phyloP scores from a whole-genome alignment of 1,284 basidiomycete species.

The Sporisorium scitamineum region DNA sequence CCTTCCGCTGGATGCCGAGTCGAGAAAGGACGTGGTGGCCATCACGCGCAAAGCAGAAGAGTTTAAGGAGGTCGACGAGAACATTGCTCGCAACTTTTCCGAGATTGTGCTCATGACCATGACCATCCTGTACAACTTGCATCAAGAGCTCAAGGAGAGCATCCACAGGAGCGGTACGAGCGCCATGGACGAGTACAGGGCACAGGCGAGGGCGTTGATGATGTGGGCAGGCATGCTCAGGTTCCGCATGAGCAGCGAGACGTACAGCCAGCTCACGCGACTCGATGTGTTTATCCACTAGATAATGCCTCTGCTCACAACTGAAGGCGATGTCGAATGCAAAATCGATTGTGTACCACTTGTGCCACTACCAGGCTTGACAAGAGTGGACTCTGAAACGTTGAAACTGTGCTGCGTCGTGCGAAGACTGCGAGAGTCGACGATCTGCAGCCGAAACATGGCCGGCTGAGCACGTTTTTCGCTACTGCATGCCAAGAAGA shows the following conservation, averaged over 20 bases:
- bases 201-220: constrained; percentile 66
- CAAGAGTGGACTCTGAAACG: neutral
- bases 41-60: constrained; percentile 90
- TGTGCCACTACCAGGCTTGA: neutral
- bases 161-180: constrained; percentile 50
- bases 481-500: constrained; percentile 7
- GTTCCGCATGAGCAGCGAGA: constrained; percentile 68
- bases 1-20: constrained; percentile 81
- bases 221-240: constrained; percentile 69
- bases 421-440: neutral
- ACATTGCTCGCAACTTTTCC: constrained; percentile 88
- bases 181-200: constrained; percentile 62
- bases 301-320: too few species aligned
- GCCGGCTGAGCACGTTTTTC: constrained; percentile 1
- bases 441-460: neutral
- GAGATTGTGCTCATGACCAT: constrained; percentile 91
- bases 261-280: constrained; percentile 66
- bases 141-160: constrained; percentile 64
- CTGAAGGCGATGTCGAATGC: neutral
- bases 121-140: constrained; percentile 80
- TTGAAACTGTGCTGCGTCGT: neutral
- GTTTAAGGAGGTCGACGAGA: constrained; percentile 86
- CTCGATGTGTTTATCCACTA: constrained; percentile 60
- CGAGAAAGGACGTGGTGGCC: constrained; percentile 78
- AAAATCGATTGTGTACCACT: neutral